These are phyloP conservation scores for Artemisia annua DNA, from an alignment of 129 eudicot genomes.

Conservation along the genomic window DNA sequence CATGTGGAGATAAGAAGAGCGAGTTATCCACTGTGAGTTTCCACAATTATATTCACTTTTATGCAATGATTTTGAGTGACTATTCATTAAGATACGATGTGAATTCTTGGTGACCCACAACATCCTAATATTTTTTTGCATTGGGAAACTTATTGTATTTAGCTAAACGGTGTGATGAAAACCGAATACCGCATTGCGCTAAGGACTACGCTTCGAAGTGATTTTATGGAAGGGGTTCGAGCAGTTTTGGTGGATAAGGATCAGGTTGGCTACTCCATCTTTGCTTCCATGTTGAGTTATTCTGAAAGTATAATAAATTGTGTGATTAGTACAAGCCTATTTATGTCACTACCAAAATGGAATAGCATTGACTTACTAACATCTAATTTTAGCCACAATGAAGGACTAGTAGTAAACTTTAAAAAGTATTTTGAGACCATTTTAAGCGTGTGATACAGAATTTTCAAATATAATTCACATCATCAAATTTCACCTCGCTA, in stretches of 20 bases:
- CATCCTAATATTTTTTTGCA: background rate
- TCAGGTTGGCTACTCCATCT: slow-evolving; percentile 53
- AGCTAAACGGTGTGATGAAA: slow-evolving; percentile 90
- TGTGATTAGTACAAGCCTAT: background rate
- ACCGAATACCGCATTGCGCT: slow-evolving; percentile 82
- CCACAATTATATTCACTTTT: background rate
- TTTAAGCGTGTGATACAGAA: too few species aligned
- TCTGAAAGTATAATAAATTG: background rate
- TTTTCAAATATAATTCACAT: background rate
- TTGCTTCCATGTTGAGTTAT: background rate
- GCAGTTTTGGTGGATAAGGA: slow-evolving; percentile 93
- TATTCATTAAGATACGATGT: background rate
- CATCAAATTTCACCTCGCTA: background rate
- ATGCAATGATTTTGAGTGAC: background rate
- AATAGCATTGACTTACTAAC: background rate
- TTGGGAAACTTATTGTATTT: slow-evolving; percentile 10
- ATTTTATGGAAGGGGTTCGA: slow-evolving; percentile 89
- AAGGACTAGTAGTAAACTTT: background rate
- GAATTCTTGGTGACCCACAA: background rate
- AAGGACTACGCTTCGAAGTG: slow-evolving; percentile 64
- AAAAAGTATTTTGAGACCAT: too few species aligned
- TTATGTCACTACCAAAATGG: background rate
- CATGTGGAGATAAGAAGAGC: slow-evolving; percentile 33
- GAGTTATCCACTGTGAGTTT: slow-evolving; percentile 65
- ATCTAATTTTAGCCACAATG: background rate